These are phyloP conservation scores for Rhynchospora breviuscula DNA, from an alignment of 176 grass and related monocot genomes.

Conservation along the genomic window DNA sequence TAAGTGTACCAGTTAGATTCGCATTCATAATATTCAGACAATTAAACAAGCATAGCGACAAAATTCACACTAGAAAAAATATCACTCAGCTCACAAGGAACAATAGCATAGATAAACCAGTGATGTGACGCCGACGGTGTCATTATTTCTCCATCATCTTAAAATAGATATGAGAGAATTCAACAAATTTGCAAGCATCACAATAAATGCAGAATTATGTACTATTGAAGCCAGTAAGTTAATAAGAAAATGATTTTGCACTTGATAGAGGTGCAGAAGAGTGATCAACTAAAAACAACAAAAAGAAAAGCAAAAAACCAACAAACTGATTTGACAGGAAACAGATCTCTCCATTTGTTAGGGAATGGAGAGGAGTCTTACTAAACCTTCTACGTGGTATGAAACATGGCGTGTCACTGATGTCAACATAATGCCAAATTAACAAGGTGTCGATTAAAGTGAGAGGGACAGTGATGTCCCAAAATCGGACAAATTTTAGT, in stretches of 20 bases:
- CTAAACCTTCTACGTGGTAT: background rate
- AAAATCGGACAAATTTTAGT: conserved; percentile 20
- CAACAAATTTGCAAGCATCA: no score
- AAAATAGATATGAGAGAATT: background rate
- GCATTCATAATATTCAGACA: no score
- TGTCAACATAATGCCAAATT: conserved; percentile 11
- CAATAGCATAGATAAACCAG: no score
- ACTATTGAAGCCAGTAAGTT: background rate
- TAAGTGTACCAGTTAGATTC: no score
- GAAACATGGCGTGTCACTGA: conserved; percentile 1
- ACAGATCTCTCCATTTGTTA: background rate
- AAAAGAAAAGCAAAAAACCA: background rate
- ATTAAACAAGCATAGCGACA: no score
- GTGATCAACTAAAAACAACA: no score
- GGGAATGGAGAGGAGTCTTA: background rate
- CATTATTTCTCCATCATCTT: no score
- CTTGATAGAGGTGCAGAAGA: background rate
- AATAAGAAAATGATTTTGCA: background rate
- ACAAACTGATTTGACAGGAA: background rate
- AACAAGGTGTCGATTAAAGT: conserved; percentile 15
- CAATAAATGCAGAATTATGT: background rate
- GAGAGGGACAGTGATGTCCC: conserved; percentile 14
- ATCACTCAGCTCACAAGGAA: no score
- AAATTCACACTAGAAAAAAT: no score
- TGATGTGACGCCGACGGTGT: no score